These are phyloP conservation scores for Diospyros lotus DNA, from an alignment of 148 eudicot species.

Conservation along the genomic window DNA sequence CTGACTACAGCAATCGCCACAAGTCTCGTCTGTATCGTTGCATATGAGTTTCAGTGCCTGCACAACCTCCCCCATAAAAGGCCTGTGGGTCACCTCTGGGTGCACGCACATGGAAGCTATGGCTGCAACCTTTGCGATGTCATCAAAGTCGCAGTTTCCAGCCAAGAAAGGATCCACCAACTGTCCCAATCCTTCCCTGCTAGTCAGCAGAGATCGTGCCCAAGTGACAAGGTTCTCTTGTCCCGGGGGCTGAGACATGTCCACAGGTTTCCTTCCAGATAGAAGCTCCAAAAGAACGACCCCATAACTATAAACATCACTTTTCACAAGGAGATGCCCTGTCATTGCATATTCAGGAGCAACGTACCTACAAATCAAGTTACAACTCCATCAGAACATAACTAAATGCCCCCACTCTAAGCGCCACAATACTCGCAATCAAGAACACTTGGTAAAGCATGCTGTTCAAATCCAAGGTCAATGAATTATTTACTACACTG, in stretches of 20 bases:
- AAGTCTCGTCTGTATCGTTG: slow-evolving; percentile 61
- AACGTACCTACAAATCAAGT: slow-evolving; percentile 63
- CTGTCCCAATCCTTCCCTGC: slow-evolving; percentile 75
- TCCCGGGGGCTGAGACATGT: slow-evolving; percentile 90
- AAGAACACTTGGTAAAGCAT: background rate
- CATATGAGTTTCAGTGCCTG: slow-evolving; percentile 91
- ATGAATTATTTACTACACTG: background rate
- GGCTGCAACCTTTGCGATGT: slow-evolving; percentile 88
- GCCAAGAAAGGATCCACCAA: slow-evolving; percentile 69
- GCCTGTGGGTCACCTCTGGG: slow-evolving; percentile 93
- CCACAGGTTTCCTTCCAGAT: slow-evolving; percentile 84
- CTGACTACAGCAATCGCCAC: slow-evolving; percentile 67
- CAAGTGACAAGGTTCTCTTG: slow-evolving; percentile 96
- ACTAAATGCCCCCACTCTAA: background rate
- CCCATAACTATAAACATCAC: slow-evolving; percentile 96
- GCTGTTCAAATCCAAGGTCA: background rate
- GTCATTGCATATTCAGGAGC: slow-evolving; percentile 99
- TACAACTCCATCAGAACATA: slow-evolving; percentile 7
- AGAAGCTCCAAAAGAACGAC: slow-evolving; percentile 94
- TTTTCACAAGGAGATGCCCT: slow-evolving; percentile 93
- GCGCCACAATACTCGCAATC: background rate
- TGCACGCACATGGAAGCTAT: slow-evolving; percentile 97
- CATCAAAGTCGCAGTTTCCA: slow-evolving; percentile 63
- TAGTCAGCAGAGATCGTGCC: slow-evolving; percentile 80
- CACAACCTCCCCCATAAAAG: slow-evolving; percentile 99